Conservation (phyloP, 306 rosid genomes). For the Vicia villosa region DNA sequence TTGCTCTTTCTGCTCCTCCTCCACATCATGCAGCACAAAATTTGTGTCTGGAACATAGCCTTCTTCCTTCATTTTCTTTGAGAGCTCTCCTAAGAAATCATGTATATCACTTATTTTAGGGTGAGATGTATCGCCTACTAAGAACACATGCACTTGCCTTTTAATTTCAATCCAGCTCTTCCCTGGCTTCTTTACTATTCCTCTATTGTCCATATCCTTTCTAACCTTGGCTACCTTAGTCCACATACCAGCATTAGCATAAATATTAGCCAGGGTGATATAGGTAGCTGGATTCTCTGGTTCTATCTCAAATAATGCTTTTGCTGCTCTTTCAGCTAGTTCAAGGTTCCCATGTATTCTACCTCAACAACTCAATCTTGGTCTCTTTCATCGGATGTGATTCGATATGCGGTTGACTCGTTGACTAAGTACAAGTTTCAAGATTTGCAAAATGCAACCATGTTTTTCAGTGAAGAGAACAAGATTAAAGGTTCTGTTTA, state of each 20-base stretch:
- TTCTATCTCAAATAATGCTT: slow-evolving; percentile 66
- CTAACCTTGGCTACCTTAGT: slow-evolving; percentile 56
- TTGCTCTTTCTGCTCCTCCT: slow-evolving; percentile 69
- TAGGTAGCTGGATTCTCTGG: slow-evolving; percentile 75
- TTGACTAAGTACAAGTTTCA: too few relatives aligned
- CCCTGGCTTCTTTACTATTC: slow-evolving; percentile 62
- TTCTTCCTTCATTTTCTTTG: slow-evolving; percentile 62
- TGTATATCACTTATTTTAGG: slow-evolving; percentile 60
- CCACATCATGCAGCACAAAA: slow-evolving; percentile 66
- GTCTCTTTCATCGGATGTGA: slow-evolving; percentile 51
- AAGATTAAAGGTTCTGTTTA: slow-evolving; percentile 63
- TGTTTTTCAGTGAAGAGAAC: too few relatives aligned
- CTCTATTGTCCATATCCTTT: slow-evolving; percentile 51
- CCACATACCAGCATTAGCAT: slow-evolving; percentile 67
- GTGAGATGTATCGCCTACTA: slow-evolving; percentile 65
- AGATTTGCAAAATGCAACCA: too few relatives aligned
- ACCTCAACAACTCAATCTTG: slow-evolving; percentile 39
- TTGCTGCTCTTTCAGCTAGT: slow-evolving; percentile 58
- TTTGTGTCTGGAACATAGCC: slow-evolving; percentile 73
- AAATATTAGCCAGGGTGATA: slow-evolving; percentile 64
- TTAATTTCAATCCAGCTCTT: slow-evolving; percentile 72
- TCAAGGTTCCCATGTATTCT: slow-evolving; percentile 67
- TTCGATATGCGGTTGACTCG: too few relatives aligned
- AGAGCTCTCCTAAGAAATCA: slow-evolving; percentile 49
- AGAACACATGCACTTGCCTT: slow-evolving; percentile 57